Percentiles rank a stretch among this genome's conserved stretches.
Evolutionary conservation across 768 basidiomycete species (phyloP).

Genomic region (Myochromella boudieri): DNA sequence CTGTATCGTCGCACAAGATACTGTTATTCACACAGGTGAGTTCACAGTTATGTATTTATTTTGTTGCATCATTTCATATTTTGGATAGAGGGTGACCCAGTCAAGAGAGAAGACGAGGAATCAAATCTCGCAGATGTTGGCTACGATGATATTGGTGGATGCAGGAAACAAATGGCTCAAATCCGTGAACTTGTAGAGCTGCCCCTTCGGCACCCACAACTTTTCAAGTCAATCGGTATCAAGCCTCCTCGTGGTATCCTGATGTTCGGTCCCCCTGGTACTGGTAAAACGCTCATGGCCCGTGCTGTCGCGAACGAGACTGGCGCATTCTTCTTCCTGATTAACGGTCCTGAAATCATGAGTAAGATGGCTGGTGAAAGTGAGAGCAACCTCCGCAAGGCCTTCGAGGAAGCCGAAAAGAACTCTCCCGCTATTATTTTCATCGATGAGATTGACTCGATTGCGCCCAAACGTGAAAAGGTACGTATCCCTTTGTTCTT

Average conservation of each 20-base stretch:
- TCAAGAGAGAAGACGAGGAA: conserved; percentile 99
- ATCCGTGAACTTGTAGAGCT: conserved; percentile 99
- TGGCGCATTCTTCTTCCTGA: conserved; percentile 99
- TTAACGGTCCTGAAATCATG: conserved; percentile 99
- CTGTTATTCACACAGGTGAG: conserved; percentile 89
- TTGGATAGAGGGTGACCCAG: conserved; percentile 87
- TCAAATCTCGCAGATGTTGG: conserved; percentile 95
- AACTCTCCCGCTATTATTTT: conserved; percentile 99
- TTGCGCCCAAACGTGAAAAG: conserved; percentile 99
- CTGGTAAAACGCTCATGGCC: conserved; percentile 99
- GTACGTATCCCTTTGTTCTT: conserved; percentile 35
- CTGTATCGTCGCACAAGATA: conserved; percentile 99
- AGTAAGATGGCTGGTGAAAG: conserved; percentile 99
- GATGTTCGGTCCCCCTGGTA: conserved; percentile 98
- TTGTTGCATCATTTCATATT: conserved; percentile 16
- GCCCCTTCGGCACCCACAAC: conserved; percentile 95
- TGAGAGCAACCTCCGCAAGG: conserved; percentile 96
- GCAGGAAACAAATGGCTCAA: conserved; percentile 99
- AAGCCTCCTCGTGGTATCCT: conserved; percentile 99
- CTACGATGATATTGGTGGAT: conserved; percentile 99
- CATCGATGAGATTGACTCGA: conserved; percentile 99
- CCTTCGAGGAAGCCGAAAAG: conserved; percentile 99
- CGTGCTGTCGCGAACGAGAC: conserved; percentile 99
- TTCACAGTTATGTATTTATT: conserved; percentile 3
- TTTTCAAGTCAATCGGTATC: conserved; percentile 99